Evolutionary conservation across 805 yeast genomes (phyloP), one percentile per base, ranked within the genome.

Genomic region (Schizosaccharomyces japonicus): DNA sequence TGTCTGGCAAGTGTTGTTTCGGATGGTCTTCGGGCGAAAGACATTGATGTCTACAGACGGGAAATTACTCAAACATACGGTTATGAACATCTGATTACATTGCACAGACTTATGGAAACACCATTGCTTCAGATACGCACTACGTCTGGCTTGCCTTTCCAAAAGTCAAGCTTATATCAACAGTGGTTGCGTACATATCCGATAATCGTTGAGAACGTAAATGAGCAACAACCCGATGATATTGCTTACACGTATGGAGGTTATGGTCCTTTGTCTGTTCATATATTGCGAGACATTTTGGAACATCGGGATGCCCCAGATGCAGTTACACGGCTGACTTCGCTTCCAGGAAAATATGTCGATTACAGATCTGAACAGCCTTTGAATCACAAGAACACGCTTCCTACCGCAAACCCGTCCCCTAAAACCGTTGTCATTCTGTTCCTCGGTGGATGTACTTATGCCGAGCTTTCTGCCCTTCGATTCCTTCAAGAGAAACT

Each of bases 371-470:
- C n/a, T n/a, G n/a, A n/a, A n/a, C n/a, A n/a, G n/a, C n/a, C n/a
- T n/a, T n/a, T n/a, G n/a, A n/a, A n/a, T n/a, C n/a, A n/a, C n/a
- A 36, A 19, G 23, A 19, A 27, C 27, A 15, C 23, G 7, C 13
- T 15, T 5, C 27, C 17, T 6, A 25, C 17, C 6, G 42, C 17
- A 15, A 36, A 17, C 13, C 13, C 4, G 13, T 6, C 23, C 13
- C 10, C 42, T 17, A 17, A 21, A 36, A 36, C 25, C 15, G 62
- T 57, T 48, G 61, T 50, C 56, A 82, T 51, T 54, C 81, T 47
- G 71, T 75, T 78, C 51, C 56, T 85, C 36, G 96, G 96, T 11
- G 96, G 98, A 0, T 64, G 85, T 5, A 82, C 95, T 0, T 68
- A 80, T 57, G 75, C 90, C 6, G 98, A 87, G 60, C 65, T 85